These are phyloP conservation scores for Capsicum chinense DNA, from an alignment of 257 asterid genomes.

Conservation along the genomic window DNA sequence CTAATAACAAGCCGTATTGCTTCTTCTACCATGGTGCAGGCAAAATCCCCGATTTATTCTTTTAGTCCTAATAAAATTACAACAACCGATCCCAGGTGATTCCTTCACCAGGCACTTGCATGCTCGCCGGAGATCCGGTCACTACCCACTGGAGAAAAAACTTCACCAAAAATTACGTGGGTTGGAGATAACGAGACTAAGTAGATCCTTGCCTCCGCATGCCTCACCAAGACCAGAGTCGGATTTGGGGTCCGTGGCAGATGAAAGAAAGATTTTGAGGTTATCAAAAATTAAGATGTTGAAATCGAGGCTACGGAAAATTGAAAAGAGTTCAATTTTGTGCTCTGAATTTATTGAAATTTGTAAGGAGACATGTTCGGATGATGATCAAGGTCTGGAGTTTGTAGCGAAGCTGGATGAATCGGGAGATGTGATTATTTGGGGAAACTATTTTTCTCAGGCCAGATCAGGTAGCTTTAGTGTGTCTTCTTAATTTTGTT, in stretches of 20 bases:
- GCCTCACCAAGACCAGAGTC: background rate
- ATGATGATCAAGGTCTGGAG: slow-evolving; percentile 27
- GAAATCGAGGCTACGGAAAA: slow-evolving; percentile 19
- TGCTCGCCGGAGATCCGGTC: background rate
- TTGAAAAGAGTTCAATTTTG: slow-evolving; percentile 21
- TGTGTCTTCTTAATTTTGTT: background rate
- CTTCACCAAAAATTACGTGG: slow-evolving; percentile 9
- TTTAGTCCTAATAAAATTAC: slow-evolving; percentile 3
- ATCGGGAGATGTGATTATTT: slow-evolving; percentile 36
- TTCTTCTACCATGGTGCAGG: slow-evolving; percentile 1
- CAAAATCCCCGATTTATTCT: background rate
- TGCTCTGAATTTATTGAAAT: slow-evolving; percentile 28
- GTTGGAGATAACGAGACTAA: background rate
- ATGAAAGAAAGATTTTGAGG: slow-evolving; percentile 31
- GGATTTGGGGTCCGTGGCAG: background rate
- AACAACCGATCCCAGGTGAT: background rate
- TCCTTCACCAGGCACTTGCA: slow-evolving; percentile 20
- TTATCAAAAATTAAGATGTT: slow-evolving; percentile 29
- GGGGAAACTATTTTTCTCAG: slow-evolving; percentile 35
- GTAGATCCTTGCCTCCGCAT: background rate
- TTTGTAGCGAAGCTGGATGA: slow-evolving; percentile 33
- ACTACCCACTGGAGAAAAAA: slow-evolving; percentile 26
- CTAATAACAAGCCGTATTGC: slow-evolving; percentile 21
- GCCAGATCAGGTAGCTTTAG: slow-evolving; percentile 34
- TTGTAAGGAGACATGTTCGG: slow-evolving; percentile 27